Evolutionary conservation across 148 eudicot genomes (phyloP), one percentile per base, ranked within the genome.

Genomic region (Chenopodium formosanum): DNA sequence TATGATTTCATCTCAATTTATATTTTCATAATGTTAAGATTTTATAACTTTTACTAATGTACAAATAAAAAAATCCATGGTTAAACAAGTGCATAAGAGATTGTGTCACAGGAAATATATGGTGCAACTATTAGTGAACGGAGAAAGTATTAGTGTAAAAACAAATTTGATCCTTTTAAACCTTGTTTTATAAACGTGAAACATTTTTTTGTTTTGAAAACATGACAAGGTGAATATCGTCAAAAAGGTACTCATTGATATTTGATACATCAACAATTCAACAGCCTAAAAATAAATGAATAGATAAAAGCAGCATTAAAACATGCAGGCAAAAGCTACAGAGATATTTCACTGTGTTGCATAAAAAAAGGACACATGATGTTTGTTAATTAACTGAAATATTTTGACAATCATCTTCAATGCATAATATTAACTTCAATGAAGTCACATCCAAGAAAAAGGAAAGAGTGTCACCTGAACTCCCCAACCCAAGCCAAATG

Each of bases 401-500:
- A 13, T 25, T 27, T 29, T 10, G 44, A 40, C 44, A 40, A 69
- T 69, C 44, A 69, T 69, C 9, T 17, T 68, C 2, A 71, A 22
- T 67, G 37, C 34, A 29, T 0, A 8, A 71, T 46, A 22, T 9
- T 2, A 9, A 37, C 40, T 67, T 67, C 19, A 46, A 25, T 47
- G 53, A 73, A 40, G 76, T 48, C 58, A 47, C 23, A 23, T 72
- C 9, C 20, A 46, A 40, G 27, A 50, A 80, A 74, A 34, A 31
- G 11, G 67, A n/a, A 31, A 48, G 60, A 65, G 53, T 47, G 78
- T 74, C 74, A 91, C 94, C 90, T 91, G 94, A 85, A 88, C 92
- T 79, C 94, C 94, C 92, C 94, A 91, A 60, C 94, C 92, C 64
- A 88, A 44, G n/a, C 94, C 94, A 80, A 91, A 83, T 10, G 94